Base-by-base conservation (phyloP, 2,329 filamentous ascomycete species). In the Cyphellophora europaea region DNA sequence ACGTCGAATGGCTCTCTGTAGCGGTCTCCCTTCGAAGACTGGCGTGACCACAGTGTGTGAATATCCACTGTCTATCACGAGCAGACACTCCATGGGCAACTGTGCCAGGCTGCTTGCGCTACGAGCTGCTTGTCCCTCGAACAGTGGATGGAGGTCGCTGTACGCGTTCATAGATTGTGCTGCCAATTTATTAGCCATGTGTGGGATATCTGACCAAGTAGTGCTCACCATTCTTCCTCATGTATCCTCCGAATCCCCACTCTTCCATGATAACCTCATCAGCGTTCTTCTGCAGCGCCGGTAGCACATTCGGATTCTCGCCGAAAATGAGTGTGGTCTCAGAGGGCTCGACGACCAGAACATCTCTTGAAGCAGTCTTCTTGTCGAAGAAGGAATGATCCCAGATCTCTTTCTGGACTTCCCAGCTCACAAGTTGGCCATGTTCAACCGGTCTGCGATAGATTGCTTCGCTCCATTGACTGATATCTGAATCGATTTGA, bases 201-300 rank as follows among this genome's bases (percentile, higher is more conserved):
- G 14, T 15, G 5, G 19, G 6, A 14, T 32, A 12, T 30, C 33
- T 13, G 18, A 19, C 27, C 32, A 18, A 27, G 17, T 31, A 27
- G 28, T 56, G 74, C 66, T 48, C 54, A 72, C 83, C 83, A 44
- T 83, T 66, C 38, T 75, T 79, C 41, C 91, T 76, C 45, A 81
- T 82, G 61, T 93, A 93, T 47, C 82, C 81, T 8, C 80, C 74
- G 59, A 98, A 98, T 2, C 85, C 85, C 63, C 91, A 98, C 55
- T 96, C 88, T 55, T 98, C 91, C 65, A 98, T 96, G 2, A 96
- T 76, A 53, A 98, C 86, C 64, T 98, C 89, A 53, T 98, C 91
- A 49, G 85, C 87, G 55, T 95, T 91, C 25, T 79, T 75, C 59
- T 95, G 87, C 44, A 98, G 62, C 10, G 78, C 77, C 1, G 81